Evolutionary conservation across 331 rosid species (phyloP).

Genomic region (Prunus yedoensis): DNA sequence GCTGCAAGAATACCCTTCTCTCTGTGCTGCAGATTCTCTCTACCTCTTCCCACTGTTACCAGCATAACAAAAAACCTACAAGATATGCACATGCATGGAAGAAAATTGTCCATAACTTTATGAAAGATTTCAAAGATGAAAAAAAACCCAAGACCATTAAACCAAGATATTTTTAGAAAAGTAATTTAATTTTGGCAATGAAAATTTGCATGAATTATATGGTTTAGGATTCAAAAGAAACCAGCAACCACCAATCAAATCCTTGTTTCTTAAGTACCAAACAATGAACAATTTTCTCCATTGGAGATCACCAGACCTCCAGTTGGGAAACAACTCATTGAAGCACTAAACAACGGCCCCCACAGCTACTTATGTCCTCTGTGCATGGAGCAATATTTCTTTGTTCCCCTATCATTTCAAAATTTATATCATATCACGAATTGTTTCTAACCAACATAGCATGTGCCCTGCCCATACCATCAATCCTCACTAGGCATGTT

Average conservation of each 20-base stretch:
- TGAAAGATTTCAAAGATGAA: neutral
- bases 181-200: neutral
- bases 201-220: slow-evolving; percentile 4
- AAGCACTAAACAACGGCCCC: slow-evolving; percentile 35
- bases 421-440: neutral
- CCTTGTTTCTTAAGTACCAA: slow-evolving; percentile 56
- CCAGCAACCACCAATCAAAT: slow-evolving; percentile 68
- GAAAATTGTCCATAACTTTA: neutral
- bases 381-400: slow-evolving; percentile 20
- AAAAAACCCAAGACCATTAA: neutral
- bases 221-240: slow-evolving; percentile 37
- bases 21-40: neutral
- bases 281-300: slow-evolving; percentile 40
- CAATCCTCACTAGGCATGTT: neutral
- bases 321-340: slow-evolving; percentile 46
- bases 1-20: neutral
- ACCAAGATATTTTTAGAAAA: neutral
- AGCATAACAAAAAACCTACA: neutral
- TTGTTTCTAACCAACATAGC: slow-evolving; percentile 29
- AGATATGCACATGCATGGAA: slow-evolving; percentile 1
- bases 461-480: slow-evolving; percentile 33
- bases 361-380: slow-evolving; percentile 27
- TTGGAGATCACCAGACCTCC: slow-evolving; percentile 31
- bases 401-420: slow-evolving; percentile 15
- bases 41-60: neutral